Conservation (phyloP, 495 filamentous ascomycete genomes). For the Aspergillus saccharolyticus region DNA sequence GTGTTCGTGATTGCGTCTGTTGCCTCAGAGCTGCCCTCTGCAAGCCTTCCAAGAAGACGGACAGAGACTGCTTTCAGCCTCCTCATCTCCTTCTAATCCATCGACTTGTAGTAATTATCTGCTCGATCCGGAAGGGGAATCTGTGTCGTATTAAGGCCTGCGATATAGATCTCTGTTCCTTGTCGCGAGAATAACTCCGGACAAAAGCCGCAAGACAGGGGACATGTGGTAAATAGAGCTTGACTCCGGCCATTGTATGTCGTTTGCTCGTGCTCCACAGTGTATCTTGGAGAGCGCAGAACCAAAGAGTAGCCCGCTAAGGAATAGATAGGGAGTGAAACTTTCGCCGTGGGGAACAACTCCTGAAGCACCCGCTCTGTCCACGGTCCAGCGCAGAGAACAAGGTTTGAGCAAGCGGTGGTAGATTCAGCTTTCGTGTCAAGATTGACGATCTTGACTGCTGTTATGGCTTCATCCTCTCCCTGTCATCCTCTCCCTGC, state of each 20-base stretch:
- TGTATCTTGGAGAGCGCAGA: constrained; percentile 54
- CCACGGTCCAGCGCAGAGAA: constrained; percentile 70
- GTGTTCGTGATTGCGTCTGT: constrained; percentile 23
- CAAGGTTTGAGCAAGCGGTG: constrained; percentile 49
- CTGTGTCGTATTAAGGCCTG: constrained; percentile 59
- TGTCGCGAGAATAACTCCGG: constrained; percentile 69
- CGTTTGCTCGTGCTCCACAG: constrained; percentile 23
- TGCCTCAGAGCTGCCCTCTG: constrained; percentile 13
- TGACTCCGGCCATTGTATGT: constrained; percentile 47
- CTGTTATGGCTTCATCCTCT: constrained; percentile 39
- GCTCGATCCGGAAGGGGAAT: constrained; percentile 54
- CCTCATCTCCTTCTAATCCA: constrained; percentile 42
- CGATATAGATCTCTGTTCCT: constrained; percentile 66
- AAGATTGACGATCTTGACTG: constrained; percentile 41
- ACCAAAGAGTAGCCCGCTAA: constrained; percentile 71
- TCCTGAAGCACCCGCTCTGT: constrained; percentile 53
- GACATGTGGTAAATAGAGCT: constrained; percentile 62
- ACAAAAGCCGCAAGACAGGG: constrained; percentile 46
- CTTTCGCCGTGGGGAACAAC: constrained; percentile 55
- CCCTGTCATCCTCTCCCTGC: constrained; percentile 47
- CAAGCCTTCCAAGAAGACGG: constrained; percentile 47
- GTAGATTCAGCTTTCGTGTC: constrained; percentile 19
- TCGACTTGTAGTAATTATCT: constrained; percentile 39
- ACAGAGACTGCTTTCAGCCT: constrained; percentile 50
- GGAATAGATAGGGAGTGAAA: constrained; percentile 50